A percentile compares a stretch with the other conserved stretches of the same genome.
These are phyloP conservation scores for Phaseolus coccineus DNA, from an alignment of 331 rosid genomes.

Conservation along the genomic window DNA sequence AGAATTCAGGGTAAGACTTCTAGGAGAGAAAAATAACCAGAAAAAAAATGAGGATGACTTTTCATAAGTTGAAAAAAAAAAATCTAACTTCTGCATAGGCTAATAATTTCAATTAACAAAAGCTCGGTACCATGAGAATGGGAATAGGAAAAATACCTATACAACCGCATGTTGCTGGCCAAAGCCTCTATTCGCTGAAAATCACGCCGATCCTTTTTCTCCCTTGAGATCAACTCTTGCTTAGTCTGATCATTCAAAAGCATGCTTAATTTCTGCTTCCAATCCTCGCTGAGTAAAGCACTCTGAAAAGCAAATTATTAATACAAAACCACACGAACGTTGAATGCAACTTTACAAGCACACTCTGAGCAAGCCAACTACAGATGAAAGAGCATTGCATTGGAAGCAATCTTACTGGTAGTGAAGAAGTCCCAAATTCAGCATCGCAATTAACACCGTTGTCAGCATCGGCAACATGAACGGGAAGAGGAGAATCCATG, in stretches of 20 bases:
- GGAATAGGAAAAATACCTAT: conserved; percentile 56
- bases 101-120: too few species aligned
- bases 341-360: neutral
- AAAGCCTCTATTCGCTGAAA: conserved; percentile 70
- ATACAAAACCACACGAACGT: neutral
- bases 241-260: conserved; percentile 69
- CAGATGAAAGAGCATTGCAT: conserved; percentile 1
- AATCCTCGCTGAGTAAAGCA: conserved; percentile 55
- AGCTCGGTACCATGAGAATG: neutral
- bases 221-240: conserved; percentile 85
- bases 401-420: conserved; percentile 47
- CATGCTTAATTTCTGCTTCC: conserved; percentile 65
- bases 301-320: conserved; percentile 52
- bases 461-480: neutral
- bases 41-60: too few species aligned
- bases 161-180: conserved; percentile 81
- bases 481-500: neutral
- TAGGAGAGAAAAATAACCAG: too few species aligned
- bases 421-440: conserved; percentile 48
- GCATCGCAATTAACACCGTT: neutral
- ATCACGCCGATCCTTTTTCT: conserved; percentile 84
- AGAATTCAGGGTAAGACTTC: too few species aligned
- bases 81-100: too few species aligned
- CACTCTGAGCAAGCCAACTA: neutral
- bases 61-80: too few species aligned